These are phyloP conservation scores for Crotalaria pallida DNA, from an alignment of 306 rosid genomes.

Conservation along the genomic window DNA sequence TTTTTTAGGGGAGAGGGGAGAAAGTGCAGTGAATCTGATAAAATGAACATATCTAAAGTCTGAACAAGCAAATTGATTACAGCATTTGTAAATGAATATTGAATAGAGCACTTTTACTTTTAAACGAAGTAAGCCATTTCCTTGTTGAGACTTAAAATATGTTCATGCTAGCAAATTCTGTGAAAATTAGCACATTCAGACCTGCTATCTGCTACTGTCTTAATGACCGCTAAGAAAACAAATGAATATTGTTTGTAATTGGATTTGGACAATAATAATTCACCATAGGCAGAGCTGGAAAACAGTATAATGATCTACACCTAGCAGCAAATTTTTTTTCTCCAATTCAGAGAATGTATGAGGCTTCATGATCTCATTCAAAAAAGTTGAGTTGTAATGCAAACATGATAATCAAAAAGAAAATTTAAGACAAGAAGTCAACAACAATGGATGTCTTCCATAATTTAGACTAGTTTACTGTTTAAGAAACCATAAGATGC, in stretches of 20 bases:
- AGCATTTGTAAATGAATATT: no score
- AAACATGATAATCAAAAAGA: not conserved
- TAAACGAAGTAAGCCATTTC: not conserved
- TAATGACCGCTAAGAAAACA: not conserved
- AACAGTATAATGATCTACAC: not conserved
- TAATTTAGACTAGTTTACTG: not conserved
- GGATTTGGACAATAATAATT: not conserved
- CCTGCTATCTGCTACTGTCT: not conserved
- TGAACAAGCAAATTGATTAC: no score
- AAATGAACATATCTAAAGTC: no score
- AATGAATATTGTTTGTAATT: not conserved
- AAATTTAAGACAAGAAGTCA: not conserved
- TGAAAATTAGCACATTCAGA: not conserved
- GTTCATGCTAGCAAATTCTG: not conserved
- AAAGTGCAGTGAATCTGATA: no score
- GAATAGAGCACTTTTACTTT: no score
- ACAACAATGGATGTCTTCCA: not conserved
- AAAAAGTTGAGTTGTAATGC: not conserved
- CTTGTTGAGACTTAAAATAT: not conserved
- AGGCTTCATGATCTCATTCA: not conserved
- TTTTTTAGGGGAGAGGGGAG: no score
- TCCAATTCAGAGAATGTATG: constrained; percentile 1
- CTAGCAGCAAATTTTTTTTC: not conserved
- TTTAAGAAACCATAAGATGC: not conserved
- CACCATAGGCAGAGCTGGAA: not conserved